Evolutionary conservation across 148 eudicot species (phyloP).

Genomic region (Nyssa sinensis): DNA sequence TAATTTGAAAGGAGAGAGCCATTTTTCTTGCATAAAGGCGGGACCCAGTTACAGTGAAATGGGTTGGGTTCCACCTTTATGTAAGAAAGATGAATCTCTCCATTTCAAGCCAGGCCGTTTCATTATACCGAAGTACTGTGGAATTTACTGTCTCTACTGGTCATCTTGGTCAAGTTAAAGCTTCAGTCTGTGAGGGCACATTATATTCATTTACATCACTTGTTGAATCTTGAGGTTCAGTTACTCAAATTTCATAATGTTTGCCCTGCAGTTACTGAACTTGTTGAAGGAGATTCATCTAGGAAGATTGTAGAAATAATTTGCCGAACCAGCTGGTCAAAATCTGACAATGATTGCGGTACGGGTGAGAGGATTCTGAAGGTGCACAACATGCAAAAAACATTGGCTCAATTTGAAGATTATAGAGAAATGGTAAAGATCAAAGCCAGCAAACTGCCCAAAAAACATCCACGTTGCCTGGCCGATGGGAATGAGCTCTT

Average conservation of each 20-base stretch:
- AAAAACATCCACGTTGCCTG: slow-evolving; percentile 67
- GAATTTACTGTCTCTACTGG: no score
- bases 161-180: no score
- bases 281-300: slow-evolving; percentile 63
- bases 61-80: no score
- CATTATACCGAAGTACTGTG: no score
- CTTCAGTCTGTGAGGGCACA: no score
- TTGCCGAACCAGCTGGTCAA: slow-evolving; percentile 44
- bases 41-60: no score
- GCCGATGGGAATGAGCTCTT: slow-evolving; percentile 83
- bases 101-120: no score
- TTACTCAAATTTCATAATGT: neutral
- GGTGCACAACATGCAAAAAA: slow-evolving; percentile 69
- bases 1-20: no score
- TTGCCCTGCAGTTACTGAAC: slow-evolving; percentile 55
- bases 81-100: no score
- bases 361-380: slow-evolving; percentile 53
- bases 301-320: slow-evolving; percentile 63
- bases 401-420: slow-evolving; percentile 65
- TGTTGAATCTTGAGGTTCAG: neutral
- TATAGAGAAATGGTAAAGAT: slow-evolving; percentile 66
- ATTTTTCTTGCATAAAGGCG: no score
- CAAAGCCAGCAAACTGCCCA: slow-evolving; percentile 47
- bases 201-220: no score
- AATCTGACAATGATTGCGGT: slow-evolving; percentile 9